Evolutionary conservation across 495 filamentous ascomycete genomes (phyloP), one percentile per base, ranked within the genome.

Genomic region (Penicillium cosmopolitanum): DNA sequence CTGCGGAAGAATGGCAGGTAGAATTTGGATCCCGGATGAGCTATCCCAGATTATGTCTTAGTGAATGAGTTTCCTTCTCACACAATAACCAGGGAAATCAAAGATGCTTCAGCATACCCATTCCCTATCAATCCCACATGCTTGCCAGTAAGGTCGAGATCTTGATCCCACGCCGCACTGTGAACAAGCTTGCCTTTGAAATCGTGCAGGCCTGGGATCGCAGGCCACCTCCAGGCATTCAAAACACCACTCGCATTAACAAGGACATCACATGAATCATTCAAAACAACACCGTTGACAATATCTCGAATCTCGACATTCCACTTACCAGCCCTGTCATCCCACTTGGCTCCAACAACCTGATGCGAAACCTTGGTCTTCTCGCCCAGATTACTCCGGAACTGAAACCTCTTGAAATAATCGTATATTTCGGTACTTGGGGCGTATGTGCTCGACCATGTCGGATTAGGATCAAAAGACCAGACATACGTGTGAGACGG

Each of bases 361-460:
- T 62, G 36, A 54, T 73, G 68, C 3, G 58, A 50, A 4, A 74
- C 35, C 35, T 67, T 60, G 13, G 71, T 63, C 50, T 68, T 69
- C 40, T 67, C 36, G 3, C 50, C n/a, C 1, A 73, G 33, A 13
- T 60, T 60, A 61, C 74, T 72, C 35, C 74, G 75, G n/a, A 54
- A 19, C 0, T 51, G 56, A 10, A 78, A 70, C 0, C 38, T 36
- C 4, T 69, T 66, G 36, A 85, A 78, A 57, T 87, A 88, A 23
- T 70, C 57, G 46, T 66, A 69, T 47, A 87, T 87, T 65, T 87
- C 84, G 5, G 50, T 62, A 6, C 80, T 71, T 3, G 66, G 60
- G 13, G 82, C 69, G 64, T 80, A 85, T 62, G 80, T 80, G 58
- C 76, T 75, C 8, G 76, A 70, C 83, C 83, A 87, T 47, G 76